Base-by-base conservation (phyloP, 1,139 yeast species). In the Geotrichum macrosporum region DNA sequence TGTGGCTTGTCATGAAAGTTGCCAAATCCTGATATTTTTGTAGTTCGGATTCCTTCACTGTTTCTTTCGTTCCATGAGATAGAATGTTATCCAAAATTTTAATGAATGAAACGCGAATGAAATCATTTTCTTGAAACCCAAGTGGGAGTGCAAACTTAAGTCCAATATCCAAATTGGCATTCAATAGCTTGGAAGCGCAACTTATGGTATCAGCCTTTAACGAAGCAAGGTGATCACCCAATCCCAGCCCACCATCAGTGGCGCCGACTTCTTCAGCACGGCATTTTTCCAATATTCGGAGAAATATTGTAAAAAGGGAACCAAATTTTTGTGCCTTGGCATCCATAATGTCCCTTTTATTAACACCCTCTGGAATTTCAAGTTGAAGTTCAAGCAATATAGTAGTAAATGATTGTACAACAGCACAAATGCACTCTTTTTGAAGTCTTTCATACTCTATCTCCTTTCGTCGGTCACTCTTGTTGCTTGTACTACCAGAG, bases 121-220 rank as follows among this genome's bases (percentile, higher is more conserved):
- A 75, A 18, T 68, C 65, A 58, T 84, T 84, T 33, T 75, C 76
- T 56, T 86, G 87, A 57, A 80, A 84, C 0, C 95, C 94, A 59
- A 86, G 71, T 0, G 94, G 88, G 13, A 87, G 66, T 1, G 89
- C 88, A 63, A 79, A 78, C 47, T 79, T 80, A 60, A 86, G 71
- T 8, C 95, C 95, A 42, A 84, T 80, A 53, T 83, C 88, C 2
- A 83, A 79, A 59, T 87, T 88, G 9, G 84, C 75, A 56, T 77
- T 81, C 43, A 87, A 69, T 35, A 87, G 64, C 55, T 83, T 83
- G 1, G 89, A 79, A 41, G 86, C 71, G 33, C 86, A 77, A 32
- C 72, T 70, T 46, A 85, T 77, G n/a, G 84, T 79, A 60, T 82
- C 78, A 21, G 81, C 85, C 22, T 80, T 75, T 26, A 84, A 72